Percentiles rank a stretch among this genome's conserved stretches.
phyloP scores from a whole-genome alignment of 768 basidiomycete genomes.

The Collybiopsis confluens region DNA sequence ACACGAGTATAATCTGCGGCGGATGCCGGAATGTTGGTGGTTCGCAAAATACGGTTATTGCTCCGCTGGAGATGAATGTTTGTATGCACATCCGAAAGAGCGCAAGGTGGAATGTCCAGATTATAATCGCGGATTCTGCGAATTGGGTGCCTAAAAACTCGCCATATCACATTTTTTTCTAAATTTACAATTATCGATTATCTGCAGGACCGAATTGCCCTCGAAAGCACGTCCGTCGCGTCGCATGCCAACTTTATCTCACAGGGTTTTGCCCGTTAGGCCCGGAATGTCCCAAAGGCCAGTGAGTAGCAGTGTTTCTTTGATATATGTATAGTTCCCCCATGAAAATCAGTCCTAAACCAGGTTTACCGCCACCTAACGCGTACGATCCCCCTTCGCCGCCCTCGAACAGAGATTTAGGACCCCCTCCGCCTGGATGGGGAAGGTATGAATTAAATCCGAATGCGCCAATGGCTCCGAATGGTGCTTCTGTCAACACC shows the following conservation, averaged over 20 bases:
- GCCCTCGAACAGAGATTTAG: slow-evolving; percentile 72
- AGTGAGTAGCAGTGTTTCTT: slow-evolving; percentile 51
- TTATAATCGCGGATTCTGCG: slow-evolving; percentile 94
- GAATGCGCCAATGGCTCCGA: slow-evolving; percentile 24
- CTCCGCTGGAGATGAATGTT: slow-evolving; percentile 93
- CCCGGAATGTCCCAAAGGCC: slow-evolving; percentile 80
- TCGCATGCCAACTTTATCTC: slow-evolving; percentile 86
- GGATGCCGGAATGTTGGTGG: slow-evolving; percentile 99
- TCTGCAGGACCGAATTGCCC: slow-evolving; percentile 77
- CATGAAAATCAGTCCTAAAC: slow-evolving; percentile 60
- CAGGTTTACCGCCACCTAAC: slow-evolving; percentile 60
- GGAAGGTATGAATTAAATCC: slow-evolving; percentile 71
- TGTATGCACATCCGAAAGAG: slow-evolving; percentile 94
- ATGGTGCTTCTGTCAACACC: slow-evolving; percentile 18
- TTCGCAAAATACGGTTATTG: slow-evolving; percentile 98
- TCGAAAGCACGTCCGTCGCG: slow-evolving; percentile 87
- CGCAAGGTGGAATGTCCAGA: slow-evolving; percentile 91
- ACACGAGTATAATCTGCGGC: slow-evolving; percentile 96
- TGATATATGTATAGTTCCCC: slow-evolving; percentile 5
- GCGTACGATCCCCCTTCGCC: slow-evolving; percentile 77
- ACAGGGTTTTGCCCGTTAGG: slow-evolving; percentile 93
- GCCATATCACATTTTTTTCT: slow-evolving; percentile 3
- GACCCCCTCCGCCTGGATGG: slow-evolving; percentile 90
- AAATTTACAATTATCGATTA: slow-evolving; percentile 11
- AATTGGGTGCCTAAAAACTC: slow-evolving; percentile 60